Conservation (phyloP, 805 yeast genomes). For the Saccharomycopsis vini region DNA sequence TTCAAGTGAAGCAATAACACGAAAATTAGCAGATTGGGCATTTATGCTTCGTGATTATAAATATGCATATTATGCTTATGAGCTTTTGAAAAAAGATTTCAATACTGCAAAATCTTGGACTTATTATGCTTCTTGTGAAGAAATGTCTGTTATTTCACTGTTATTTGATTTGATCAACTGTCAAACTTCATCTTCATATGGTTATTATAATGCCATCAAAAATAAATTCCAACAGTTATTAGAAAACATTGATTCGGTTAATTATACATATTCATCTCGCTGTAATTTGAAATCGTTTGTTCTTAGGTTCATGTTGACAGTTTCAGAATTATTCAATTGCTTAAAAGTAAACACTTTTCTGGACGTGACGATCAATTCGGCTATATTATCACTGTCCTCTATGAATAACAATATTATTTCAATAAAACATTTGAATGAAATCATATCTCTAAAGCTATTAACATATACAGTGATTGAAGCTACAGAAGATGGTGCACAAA, state of each 20-base stretch:
- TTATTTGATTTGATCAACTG: constrained; percentile 40
- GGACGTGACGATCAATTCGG: constrained; percentile 34
- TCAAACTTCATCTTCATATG: constrained; percentile 26
- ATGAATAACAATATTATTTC: constrained; percentile 32
- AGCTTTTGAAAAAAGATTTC: constrained; percentile 69
- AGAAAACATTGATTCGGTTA: constrained; percentile 60
- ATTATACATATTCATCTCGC: constrained; percentile 68
- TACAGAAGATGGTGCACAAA: constrained; percentile 20
- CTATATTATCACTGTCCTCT: constrained; percentile 19
- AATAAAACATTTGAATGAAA: constrained; percentile 36
- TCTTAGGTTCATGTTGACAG: constrained; percentile 54
- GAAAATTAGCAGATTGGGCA: constrained; percentile 88
- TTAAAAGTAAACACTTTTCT: constrained; percentile 35
- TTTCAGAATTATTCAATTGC: constrained; percentile 57
- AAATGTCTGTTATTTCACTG: constrained; percentile 71
- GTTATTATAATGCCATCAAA: constrained; percentile 34
- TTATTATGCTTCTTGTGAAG: constrained; percentile 76
- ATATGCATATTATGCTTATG: constrained; percentile 77
- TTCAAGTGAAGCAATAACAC: constrained; percentile 60
- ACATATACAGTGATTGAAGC: constrained; percentile 29
- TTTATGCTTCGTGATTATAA: constrained; percentile 85
- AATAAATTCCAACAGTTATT: constrained; percentile 45
- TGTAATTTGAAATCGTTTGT: constrained; percentile 63
- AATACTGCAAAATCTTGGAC: constrained; percentile 71
- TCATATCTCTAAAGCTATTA: constrained; percentile 13